Conservation (phyloP, 2,329 filamentous ascomycete genomes). For the Fusarium coicis region DNA sequence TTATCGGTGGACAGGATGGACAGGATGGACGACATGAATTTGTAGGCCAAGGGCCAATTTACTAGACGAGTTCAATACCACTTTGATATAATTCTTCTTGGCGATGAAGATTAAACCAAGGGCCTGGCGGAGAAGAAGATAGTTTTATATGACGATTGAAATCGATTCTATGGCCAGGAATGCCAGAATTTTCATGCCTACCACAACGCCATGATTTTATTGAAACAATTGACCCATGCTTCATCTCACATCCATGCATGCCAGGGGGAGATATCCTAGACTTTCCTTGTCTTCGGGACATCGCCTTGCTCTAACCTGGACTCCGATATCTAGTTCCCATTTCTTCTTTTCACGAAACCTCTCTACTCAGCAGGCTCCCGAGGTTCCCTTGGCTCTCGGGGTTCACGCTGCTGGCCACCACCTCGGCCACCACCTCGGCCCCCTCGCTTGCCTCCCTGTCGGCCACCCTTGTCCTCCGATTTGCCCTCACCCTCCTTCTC, state of each 20-base stretch:
- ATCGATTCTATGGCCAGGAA: slow-evolving; percentile 49
- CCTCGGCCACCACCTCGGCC: slow-evolving; percentile 62
- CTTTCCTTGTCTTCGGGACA: slow-evolving; percentile 35
- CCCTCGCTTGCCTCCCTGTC: slow-evolving; percentile 63
- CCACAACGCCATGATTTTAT: slow-evolving; percentile 54
- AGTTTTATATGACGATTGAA: slow-evolving; percentile 49
- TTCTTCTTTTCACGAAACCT: slow-evolving; percentile 21
- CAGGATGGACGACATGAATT: slow-evolving; percentile 49
- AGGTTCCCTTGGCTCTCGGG: slow-evolving; percentile 61
- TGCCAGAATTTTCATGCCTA: slow-evolving; percentile 48
- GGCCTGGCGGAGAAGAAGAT: slow-evolving; percentile 2
- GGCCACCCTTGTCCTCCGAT: slow-evolving; percentile 57
- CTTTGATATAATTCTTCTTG: slow-evolving; percentile 40
- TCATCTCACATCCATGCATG: slow-evolving; percentile 44
- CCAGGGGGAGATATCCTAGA: slow-evolving; percentile 40
- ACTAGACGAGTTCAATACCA: slow-evolving; percentile 47
- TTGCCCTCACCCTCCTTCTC: slow-evolving; percentile 64
- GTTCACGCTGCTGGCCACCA: slow-evolving; percentile 61
- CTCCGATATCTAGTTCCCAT: slow-evolving; percentile 31
- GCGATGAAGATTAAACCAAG: neutral
- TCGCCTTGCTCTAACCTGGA: slow-evolving; percentile 38
- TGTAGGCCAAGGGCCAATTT: slow-evolving; percentile 45
- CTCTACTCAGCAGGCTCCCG: slow-evolving; percentile 50
- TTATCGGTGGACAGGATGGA: slow-evolving; percentile 52
- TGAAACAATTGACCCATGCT: slow-evolving; percentile 49